A percentile compares a stretch with the other conserved stretches of the same genome.
These are phyloP conservation scores for Zymoseptoria crescenta DNA, from an alignment of 2,329 filamentous ascomycete species.

Conservation along the genomic window DNA sequence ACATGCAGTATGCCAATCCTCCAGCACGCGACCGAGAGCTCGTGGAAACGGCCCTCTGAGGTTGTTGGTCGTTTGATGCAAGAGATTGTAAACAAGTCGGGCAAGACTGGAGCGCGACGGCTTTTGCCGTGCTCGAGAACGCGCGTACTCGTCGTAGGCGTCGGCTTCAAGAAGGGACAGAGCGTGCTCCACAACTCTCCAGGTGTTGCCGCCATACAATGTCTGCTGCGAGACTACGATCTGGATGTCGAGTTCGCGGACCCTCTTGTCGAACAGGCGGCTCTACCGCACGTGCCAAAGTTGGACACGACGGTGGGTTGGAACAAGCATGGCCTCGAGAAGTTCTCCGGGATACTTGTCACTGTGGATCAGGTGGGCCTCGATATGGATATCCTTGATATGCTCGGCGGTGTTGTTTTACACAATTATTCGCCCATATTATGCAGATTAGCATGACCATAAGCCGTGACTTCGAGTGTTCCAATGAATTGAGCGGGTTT, in stretches of 20 bases:
- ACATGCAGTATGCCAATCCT: slow-evolving; percentile 42
- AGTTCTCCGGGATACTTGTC: slow-evolving; percentile 1
- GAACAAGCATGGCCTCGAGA: neutral
- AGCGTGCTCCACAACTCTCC: slow-evolving; percentile 15
- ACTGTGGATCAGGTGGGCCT: slow-evolving; percentile 4
- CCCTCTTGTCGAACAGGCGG: slow-evolving; percentile 13
- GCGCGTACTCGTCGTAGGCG: slow-evolving; percentile 13
- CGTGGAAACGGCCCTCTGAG: slow-evolving; percentile 35
- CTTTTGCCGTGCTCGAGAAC: neutral
- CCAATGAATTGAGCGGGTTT: no score
- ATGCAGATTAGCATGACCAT: no score
- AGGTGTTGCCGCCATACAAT: slow-evolving; percentile 10
- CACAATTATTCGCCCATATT: no score
- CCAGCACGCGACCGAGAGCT: slow-evolving; percentile 37
- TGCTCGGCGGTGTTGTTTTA: neutral
- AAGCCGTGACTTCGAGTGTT: no score
- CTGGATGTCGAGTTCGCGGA: slow-evolving; percentile 13
- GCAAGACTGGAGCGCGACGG: no score
- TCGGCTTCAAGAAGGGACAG: slow-evolving; percentile 19
- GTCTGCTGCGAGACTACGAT: slow-evolving; percentile 10
- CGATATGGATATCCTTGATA: neutral
- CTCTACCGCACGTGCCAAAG: slow-evolving; percentile 12
- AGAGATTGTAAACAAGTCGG: no score
- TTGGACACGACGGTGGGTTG: slow-evolving; percentile 1
- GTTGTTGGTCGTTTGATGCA: slow-evolving; percentile 1